Evolutionary conservation across 2,329 filamentous ascomycete genomes (phyloP), one percentile per base, ranked within the genome.

Genomic region (Pseudopithomyces chartarum): DNA sequence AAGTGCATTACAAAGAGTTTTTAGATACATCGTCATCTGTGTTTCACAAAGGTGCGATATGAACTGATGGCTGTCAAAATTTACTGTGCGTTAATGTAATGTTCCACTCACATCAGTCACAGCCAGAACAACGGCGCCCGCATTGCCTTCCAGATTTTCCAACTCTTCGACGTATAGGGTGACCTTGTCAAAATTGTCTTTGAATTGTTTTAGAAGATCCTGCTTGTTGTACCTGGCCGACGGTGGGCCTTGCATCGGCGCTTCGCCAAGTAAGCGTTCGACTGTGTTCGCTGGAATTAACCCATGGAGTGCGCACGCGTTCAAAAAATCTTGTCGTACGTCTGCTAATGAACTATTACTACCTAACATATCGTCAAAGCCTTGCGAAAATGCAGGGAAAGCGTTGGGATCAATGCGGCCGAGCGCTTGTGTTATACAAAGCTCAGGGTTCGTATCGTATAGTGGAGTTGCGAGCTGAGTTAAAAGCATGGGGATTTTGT

Each of bases 81-180:
- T 17, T 8, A 34, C 7, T 13, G 19, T 34, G 22, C 26, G 12
- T 17, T 13, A 6, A 19, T 12, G 10, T 12, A 22, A 17, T 29
- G 19, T 19, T 23, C 33, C 32, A 48, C 40, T 36, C 64, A 80
- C 76, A 55, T 81, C 78, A 23, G 78, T 75, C 10, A 82, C 61
- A 26, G 92, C 93, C 58, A 89, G 87, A 49, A 90, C 90, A 17
- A 96, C 91, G 2, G 92, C 91, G 2, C 91, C 92, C 2, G 91
- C 91, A 73, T 97, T 97, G 1, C 94, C 94, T 67, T 96, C 91
- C 84, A 95, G 92, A 49, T 89, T 89, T 55, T 97, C 92, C 22
- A 99, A 81, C 66, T 96, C 92, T 38, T 87, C 85, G 39, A 97
- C 86, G 32, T 96, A 81, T 42, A 87, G 85, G 62, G 92, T 90